phyloP scores from a whole-genome alignment of 176 grass and related monocot species.

The Triticum dicoccoides region DNA sequence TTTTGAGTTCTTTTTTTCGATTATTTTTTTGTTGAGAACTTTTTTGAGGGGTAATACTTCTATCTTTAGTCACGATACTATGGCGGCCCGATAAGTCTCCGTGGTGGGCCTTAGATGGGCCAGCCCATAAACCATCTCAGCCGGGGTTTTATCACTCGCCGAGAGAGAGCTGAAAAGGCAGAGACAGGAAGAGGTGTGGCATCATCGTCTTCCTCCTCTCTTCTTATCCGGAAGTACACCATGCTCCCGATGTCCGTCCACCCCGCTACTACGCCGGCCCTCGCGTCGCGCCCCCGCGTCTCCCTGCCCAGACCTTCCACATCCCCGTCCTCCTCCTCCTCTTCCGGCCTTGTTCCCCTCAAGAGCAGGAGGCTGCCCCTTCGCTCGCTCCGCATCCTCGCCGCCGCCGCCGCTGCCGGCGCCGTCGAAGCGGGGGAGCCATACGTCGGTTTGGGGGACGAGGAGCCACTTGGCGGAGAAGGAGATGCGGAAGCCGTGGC shows the following conservation, averaged over 20 bases:
- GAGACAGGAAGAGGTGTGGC: slow-evolving; percentile 17
- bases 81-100: too few species aligned
- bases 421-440: slow-evolving; percentile 34
- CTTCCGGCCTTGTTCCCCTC: background rate
- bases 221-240: slow-evolving; percentile 49
- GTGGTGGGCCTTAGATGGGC: background rate
- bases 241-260: slow-evolving; percentile 47
- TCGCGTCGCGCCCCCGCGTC: slow-evolving; percentile 9
- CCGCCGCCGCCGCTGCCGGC: slow-evolving; percentile 14
- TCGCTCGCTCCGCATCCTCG: slow-evolving; percentile 25
- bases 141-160: background rate
- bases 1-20: too few species aligned
- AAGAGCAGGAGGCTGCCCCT: slow-evolving; percentile 5
- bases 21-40: too few species aligned
- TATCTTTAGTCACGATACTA: too few species aligned
- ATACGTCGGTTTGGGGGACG: background rate
- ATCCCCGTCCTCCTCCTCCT: background rate
- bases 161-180: background rate
- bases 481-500: background rate
- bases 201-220: slow-evolving; percentile 36
- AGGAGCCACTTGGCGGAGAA: background rate
- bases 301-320: slow-evolving; percentile 13
- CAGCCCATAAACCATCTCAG: background rate
- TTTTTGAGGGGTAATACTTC: too few species aligned
- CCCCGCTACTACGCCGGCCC: slow-evolving; percentile 30